Evolutionary conservation across 805 yeast species (phyloP).

Genomic region (Kodamaea kaohsiungensis): DNA sequence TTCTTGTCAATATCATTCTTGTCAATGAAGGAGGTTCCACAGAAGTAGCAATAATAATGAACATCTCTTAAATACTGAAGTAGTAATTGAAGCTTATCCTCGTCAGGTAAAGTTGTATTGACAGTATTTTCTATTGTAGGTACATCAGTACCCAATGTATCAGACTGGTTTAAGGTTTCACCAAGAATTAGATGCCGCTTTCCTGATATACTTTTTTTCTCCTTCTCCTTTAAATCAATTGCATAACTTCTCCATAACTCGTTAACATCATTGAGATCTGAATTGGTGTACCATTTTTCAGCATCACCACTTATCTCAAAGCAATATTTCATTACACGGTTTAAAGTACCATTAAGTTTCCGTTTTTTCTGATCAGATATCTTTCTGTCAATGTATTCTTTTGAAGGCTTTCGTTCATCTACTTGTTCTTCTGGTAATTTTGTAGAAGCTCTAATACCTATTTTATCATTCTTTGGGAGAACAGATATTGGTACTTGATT

Average conservation of each 20-base stretch:
- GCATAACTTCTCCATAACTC: conserved; percentile 43
- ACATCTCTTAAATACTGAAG: conserved; percentile 39
- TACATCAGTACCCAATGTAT: no score
- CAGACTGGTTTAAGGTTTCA: neutral
- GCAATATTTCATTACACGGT: conserved; percentile 39
- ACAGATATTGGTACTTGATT: conserved; percentile 30
- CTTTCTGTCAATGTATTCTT: conserved; percentile 11
- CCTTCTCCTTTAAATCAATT: conserved; percentile 2
- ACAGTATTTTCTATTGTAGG: neutral
- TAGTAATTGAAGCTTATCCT: conserved; percentile 32
- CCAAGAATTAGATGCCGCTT: neutral
- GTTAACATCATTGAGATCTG: conserved; percentile 29
- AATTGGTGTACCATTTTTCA: conserved; percentile 23
- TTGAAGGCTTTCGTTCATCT: neutral
- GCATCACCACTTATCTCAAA: conserved; percentile 44
- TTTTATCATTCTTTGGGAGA: conserved; percentile 15
- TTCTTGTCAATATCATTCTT: conserved; percentile 37
- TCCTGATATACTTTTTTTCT: neutral
- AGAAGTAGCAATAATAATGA: conserved; percentile 50
- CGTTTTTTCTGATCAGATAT: neutral
- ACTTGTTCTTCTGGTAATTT: conserved; percentile 8
- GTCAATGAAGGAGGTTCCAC: conserved; percentile 44
- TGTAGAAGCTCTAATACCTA: conserved; percentile 24
- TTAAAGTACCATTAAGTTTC: neutral
- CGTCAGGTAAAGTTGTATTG: conserved; percentile 3